These are phyloP conservation scores for Barnettozyma populi DNA, from an alignment of 805 yeast genomes.

Conservation along the genomic window DNA sequence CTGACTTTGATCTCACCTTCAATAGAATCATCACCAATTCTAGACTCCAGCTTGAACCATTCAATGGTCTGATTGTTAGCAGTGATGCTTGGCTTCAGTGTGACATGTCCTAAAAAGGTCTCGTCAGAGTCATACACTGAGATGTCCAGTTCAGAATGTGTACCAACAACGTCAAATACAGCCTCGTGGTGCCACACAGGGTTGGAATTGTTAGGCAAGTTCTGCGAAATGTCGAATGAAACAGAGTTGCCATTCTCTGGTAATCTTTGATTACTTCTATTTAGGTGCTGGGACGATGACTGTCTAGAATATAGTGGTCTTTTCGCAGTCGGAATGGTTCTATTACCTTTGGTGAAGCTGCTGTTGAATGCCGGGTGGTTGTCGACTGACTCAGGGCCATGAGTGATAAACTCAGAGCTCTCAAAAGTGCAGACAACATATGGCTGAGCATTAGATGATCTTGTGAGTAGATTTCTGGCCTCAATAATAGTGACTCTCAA, in stretches of 20 bases:
- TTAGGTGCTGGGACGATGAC: constrained; percentile 37
- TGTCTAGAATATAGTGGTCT: constrained; percentile 40
- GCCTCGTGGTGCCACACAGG: constrained; percentile 94
- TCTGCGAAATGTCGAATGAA: constrained; percentile 1
- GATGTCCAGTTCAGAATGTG: constrained; percentile 76
- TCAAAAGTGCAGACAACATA: constrained; percentile 91
- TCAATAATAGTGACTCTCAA: constrained; percentile 75
- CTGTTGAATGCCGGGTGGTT: constrained; percentile 29
- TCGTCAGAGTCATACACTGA: constrained; percentile 92
- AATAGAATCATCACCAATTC: constrained; percentile 63
- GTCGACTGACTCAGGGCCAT: constrained; percentile 52
- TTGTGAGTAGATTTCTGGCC: constrained; percentile 63
- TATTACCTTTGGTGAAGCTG: constrained; percentile 10
- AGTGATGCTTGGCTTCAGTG: constrained; percentile 56
- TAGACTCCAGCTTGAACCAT: constrained; percentile 72
- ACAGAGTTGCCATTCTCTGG: constrained; percentile 7
- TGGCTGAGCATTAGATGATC: constrained; percentile 58
- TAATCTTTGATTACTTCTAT: constrained; percentile 22
- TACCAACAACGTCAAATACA: constrained; percentile 84
- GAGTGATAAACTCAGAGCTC: constrained; percentile 83
- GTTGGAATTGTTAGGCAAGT: constrained; percentile 39
- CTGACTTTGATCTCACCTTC: constrained; percentile 73
- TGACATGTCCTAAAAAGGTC: constrained; percentile 78
- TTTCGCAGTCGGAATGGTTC: constrained; percentile 21
- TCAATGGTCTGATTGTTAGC: constrained; percentile 36